These are phyloP conservation scores for Porphyrellus sp. DNA, from an alignment of 1,284 basidiomycete genomes.

Conservation along the genomic window DNA sequence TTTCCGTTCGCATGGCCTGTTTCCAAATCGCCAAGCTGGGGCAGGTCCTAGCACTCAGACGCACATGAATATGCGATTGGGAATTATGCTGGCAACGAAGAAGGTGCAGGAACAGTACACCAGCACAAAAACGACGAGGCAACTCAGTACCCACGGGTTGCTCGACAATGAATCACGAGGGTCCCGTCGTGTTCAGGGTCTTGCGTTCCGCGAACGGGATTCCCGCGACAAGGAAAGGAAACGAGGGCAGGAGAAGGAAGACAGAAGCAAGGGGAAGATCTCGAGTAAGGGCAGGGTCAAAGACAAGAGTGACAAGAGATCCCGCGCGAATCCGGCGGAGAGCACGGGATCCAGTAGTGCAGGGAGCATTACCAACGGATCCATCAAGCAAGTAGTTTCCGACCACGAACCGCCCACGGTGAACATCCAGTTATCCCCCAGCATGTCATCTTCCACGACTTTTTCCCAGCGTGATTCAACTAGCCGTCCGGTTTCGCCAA, in stretches of 20 bases:
- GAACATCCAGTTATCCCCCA: constrained; percentile 21
- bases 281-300: constrained; percentile 26
- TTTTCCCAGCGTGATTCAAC: constrained; percentile 9
- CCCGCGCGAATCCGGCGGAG: constrained; percentile 16
- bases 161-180: constrained; percentile 44
- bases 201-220: constrained; percentile 17
- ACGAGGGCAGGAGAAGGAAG: constrained; percentile 21
- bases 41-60: constrained; percentile 14
- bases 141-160: constrained; percentile 63
- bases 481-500: constrained; percentile 26
- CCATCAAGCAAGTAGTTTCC: constrained; percentile 11
- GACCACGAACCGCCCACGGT: constrained; percentile 5
- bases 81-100: constrained; percentile 64
- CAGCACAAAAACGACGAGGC: constrained; percentile 69
- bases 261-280: constrained; percentile 25
- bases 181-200: constrained; percentile 13
- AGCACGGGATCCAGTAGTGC: constrained; percentile 35
- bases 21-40: constrained; percentile 21
- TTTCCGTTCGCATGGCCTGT: constrained; percentile 56
- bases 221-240: constrained; percentile 18
- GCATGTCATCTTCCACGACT: constrained; percentile 19
- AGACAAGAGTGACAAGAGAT: constrained; percentile 20
- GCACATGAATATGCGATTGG: constrained; percentile 43
- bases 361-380: constrained; percentile 25
- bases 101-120: constrained; percentile 74